Conservation (phyloP, 2,329 filamentous ascomycete species). For the Myrmaecium sp. region DNA sequence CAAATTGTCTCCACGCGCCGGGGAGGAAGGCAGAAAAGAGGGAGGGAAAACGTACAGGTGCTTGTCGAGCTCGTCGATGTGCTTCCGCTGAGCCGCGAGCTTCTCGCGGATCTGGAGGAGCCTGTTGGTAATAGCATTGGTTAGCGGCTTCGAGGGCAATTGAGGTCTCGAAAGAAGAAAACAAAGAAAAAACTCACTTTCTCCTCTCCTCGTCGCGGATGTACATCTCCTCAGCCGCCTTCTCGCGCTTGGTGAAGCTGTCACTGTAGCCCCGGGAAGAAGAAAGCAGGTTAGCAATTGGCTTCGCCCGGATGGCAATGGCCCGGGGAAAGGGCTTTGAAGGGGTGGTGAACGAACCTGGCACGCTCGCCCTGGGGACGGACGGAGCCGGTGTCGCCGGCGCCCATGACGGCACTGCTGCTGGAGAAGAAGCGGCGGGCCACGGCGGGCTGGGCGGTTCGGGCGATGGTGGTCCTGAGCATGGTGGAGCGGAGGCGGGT, state of each 20-base stretch:
- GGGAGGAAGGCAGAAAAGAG: too few relatives aligned
- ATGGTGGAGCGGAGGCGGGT: conserved; percentile 11
- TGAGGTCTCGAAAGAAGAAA: conserved; percentile 1
- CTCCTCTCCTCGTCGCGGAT: conserved; percentile 78
- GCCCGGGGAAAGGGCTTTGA: background rate
- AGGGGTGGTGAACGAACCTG: conserved; percentile 12
- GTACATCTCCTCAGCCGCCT: conserved; percentile 68
- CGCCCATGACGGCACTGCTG: conserved; percentile 24
- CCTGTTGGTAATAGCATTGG: conserved; percentile 17
- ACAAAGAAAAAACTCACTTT: conserved; percentile 37
- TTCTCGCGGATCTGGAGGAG: conserved; percentile 53
- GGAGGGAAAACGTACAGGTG: conserved; percentile 52
- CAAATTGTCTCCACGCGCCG: too few relatives aligned
- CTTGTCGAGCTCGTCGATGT: conserved; percentile 69
- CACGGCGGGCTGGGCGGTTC: conserved; percentile 21
- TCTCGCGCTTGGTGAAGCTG: conserved; percentile 82
- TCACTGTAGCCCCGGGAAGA: conserved; percentile 40
- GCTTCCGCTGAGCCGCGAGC: conserved; percentile 59
- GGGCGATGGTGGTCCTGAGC: conserved; percentile 22
- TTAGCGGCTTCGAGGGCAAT: conserved; percentile 6
- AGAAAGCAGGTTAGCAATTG: conserved; percentile 5
- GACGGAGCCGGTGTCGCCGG: conserved; percentile 25
- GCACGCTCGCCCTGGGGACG: conserved; percentile 22
- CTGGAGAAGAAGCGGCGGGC: conserved; percentile 25
- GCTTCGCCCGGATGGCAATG: background rate